These are phyloP conservation scores for Polytrichum formosum DNA, from an alignment of 225 moss, liverwort and hornwort genomes.

Conservation along the genomic window DNA sequence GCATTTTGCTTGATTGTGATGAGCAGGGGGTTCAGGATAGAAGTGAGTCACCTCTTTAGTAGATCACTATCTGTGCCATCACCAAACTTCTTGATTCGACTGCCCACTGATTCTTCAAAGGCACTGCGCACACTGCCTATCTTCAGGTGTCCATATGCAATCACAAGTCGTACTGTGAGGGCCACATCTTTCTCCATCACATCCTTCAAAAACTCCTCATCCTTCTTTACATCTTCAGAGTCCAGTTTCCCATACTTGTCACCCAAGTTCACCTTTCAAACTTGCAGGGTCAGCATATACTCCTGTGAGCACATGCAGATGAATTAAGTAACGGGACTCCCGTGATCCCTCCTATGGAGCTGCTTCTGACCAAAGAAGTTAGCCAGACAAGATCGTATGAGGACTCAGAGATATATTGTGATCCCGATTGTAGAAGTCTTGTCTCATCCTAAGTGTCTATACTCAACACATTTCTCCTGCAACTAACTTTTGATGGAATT, in stretches of 20 bases:
- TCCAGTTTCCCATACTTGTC: slow-evolving; percentile 42
- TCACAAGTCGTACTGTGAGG: slow-evolving; percentile 71
- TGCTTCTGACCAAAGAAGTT: neutral
- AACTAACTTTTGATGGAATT: too few species aligned
- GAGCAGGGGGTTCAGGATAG: too few species aligned
- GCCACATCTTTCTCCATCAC: slow-evolving; percentile 65
- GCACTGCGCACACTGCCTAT: slow-evolving; percentile 77
- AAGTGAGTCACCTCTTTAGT: slow-evolving; percentile 40
- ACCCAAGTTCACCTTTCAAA: slow-evolving; percentile 48
- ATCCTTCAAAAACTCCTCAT: slow-evolving; percentile 48
- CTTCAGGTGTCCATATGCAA: slow-evolving; percentile 79
- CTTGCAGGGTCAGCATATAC: slow-evolving; percentile 75
- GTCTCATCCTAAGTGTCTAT: too few species aligned
- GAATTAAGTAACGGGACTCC: too few species aligned
- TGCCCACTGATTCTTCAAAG: slow-evolving; percentile 93
- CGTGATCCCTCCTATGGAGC: too few species aligned
- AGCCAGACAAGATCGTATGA: too few species aligned
- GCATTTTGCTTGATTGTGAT: too few species aligned
- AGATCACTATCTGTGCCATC: slow-evolving; percentile 61
- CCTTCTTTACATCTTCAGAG: slow-evolving; percentile 32
- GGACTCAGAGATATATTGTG: too few species aligned
- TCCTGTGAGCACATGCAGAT: slow-evolving; percentile 28
- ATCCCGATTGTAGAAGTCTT: too few species aligned
- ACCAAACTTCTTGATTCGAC: slow-evolving; percentile 77
- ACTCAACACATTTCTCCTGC: too few species aligned